A percentile compares a stretch with the other conserved stretches of the same genome.
These are phyloP conservation scores for Termitomyces sp. DNA, from an alignment of 1,284 basidiomycete genomes.

Conservation along the genomic window DNA sequence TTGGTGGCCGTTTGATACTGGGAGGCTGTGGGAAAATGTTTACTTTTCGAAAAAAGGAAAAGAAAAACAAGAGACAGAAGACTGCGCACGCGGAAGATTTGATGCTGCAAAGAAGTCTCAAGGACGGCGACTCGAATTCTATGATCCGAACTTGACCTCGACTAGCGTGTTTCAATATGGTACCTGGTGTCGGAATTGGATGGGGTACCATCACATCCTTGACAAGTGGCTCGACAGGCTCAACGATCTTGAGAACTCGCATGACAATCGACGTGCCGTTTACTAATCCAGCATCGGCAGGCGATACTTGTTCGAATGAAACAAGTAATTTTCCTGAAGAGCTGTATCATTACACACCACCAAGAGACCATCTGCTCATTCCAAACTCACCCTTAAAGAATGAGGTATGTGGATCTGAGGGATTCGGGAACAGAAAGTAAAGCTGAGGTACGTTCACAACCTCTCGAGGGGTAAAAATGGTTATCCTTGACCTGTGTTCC, in stretches of 20 bases:
- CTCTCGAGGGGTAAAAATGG: too few relatives aligned
- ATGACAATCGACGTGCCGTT: neutral
- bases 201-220: neutral
- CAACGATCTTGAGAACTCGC: neutral
- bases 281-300: too few relatives aligned
- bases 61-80: too few relatives aligned
- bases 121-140: neutral
- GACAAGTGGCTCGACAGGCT: neutral
- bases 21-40: neutral
- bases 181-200: neutral
- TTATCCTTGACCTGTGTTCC: fast-evolving
- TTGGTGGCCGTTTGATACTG: neutral
- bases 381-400: neutral
- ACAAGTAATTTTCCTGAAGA: neutral
- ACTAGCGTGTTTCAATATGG: neutral
- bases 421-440: too few relatives aligned
- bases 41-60: neutral
- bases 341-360: neutral
- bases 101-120: neutral
- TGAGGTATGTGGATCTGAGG: too few relatives aligned
- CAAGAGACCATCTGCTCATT: neutral
- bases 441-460: too few relatives aligned
- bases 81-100: neutral
- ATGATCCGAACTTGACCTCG: neutral
- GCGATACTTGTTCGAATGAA: neutral